Evolutionary conservation across 495 filamentous ascomycete genomes (phyloP).

Genomic region (Pseudoneurospora amorphoporcata): DNA sequence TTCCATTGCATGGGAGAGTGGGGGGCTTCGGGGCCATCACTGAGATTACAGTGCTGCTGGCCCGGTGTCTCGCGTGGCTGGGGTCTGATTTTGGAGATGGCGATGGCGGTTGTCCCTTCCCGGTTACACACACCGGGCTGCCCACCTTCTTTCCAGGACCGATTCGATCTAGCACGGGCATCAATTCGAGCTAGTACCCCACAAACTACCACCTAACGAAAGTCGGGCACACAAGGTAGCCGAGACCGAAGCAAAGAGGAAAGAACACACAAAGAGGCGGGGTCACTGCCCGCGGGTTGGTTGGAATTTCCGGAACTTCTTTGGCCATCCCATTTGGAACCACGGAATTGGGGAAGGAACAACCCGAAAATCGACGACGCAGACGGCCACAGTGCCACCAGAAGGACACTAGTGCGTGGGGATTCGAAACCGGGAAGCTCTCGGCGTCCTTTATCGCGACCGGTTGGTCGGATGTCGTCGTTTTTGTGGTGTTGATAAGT

Average conservation of each 20-base stretch:
- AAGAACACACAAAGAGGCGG: not conserved
- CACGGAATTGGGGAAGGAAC: not conserved
- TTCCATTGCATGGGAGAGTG: not conserved
- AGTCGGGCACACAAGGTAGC: not conserved
- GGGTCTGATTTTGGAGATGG: not conserved
- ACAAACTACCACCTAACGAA: not conserved
- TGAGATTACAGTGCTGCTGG: not conserved
- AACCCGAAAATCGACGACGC: not conserved
- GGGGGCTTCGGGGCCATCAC: not conserved
- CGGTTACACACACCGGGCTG: not conserved
- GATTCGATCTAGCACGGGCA: not conserved
- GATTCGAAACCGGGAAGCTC: not conserved
- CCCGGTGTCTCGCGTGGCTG: not conserved
- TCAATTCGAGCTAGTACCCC: not conserved
- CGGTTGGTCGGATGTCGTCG: not conserved
- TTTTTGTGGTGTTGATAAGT: not conserved
- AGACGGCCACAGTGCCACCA: not conserved
- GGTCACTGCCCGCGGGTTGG: not conserved
- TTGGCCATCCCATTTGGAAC: not conserved
- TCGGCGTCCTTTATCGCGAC: not conserved
- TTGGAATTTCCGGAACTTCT: not conserved
- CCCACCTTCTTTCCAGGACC: not conserved
- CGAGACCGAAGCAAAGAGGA: not conserved
- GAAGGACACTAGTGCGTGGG: not conserved
- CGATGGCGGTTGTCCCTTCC: not conserved